phyloP scores from a whole-genome alignment of 2,329 filamentous ascomycete species.

The Curvularia sp. region DNA sequence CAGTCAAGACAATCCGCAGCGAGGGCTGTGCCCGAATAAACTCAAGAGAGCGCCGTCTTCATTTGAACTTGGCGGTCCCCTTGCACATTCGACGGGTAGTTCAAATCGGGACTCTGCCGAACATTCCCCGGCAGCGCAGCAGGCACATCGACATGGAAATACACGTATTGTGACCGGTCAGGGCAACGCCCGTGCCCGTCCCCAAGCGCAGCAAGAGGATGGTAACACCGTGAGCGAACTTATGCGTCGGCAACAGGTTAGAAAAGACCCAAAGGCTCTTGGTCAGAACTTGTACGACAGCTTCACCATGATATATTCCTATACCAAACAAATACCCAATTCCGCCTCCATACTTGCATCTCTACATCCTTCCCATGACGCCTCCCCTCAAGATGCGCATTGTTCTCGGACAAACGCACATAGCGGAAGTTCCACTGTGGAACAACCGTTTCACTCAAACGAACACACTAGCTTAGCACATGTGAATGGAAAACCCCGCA shows the following conservation, averaged over 20 bases:
- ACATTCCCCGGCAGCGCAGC: slow-evolving; percentile 11
- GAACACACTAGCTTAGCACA: slow-evolving; percentile 12
- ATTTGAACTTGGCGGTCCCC: slow-evolving; percentile 32
- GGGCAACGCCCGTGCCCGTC: not conserved
- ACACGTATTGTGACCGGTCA: not conserved
- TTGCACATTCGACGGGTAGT: not conserved
- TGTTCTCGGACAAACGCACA: not conserved
- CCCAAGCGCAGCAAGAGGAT: not conserved
- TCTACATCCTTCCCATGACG: slow-evolving; percentile 22
- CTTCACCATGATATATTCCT: slow-evolving; percentile 44
- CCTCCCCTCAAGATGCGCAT: not conserved
- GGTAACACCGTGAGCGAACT: slow-evolving; percentile 26
- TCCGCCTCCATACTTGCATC: slow-evolving; percentile 32
- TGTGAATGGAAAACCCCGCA: slow-evolving; percentile 11
- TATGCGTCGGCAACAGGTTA: slow-evolving; percentile 36
- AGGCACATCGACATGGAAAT: slow-evolving; percentile 2
- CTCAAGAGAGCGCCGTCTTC: slow-evolving; percentile 44
- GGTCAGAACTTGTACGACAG: slow-evolving; percentile 64
- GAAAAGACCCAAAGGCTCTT: slow-evolving; percentile 68
- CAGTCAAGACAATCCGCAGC: slow-evolving; percentile 77
- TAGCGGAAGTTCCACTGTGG: not conserved
- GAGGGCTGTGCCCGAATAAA: slow-evolving; percentile 68
- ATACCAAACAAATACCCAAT: slow-evolving; percentile 43
- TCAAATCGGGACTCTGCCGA: slow-evolving; percentile 11
- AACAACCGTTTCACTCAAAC: slow-evolving; percentile 12